These are phyloP conservation scores for Royoungia palumana DNA, from an alignment of 768 basidiomycete species.

Conservation along the genomic window DNA sequence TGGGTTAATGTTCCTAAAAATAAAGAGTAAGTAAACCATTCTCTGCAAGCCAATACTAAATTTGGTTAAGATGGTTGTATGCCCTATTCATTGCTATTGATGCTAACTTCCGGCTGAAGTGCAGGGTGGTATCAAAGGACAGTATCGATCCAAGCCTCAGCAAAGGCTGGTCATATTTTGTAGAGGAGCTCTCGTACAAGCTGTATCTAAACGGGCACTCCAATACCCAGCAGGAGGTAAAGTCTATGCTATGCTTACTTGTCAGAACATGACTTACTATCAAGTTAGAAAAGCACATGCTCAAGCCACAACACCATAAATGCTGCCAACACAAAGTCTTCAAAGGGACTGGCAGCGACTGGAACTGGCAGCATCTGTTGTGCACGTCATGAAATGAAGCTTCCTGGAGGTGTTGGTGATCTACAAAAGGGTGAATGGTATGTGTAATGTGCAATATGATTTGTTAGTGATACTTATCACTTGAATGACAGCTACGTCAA, in stretches of 20 bases:
- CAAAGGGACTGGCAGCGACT: not conserved
- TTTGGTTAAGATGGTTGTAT: slow-evolving; percentile 15
- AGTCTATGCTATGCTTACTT: too few relatives aligned
- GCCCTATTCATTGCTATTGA: slow-evolving; percentile 25
- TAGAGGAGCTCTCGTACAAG: slow-evolving; percentile 21
- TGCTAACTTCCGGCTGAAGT: slow-evolving; percentile 30
- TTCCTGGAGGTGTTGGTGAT: not conserved
- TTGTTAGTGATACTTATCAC: too few relatives aligned
- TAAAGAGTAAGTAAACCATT: too few relatives aligned
- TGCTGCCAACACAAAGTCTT: not conserved
- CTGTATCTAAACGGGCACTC: slow-evolving; percentile 5
- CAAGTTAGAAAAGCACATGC: not conserved
- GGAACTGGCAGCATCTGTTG: not conserved
- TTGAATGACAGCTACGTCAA: not conserved
- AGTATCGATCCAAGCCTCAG: slow-evolving; percentile 20
- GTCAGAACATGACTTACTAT: too few relatives aligned
- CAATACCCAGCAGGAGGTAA: slow-evolving; percentile 18
- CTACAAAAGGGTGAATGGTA: slow-evolving; percentile 1
- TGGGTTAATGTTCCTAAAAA: too few relatives aligned
- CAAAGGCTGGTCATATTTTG: slow-evolving; percentile 23
- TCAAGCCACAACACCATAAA: not conserved
- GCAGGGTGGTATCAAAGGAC: slow-evolving; percentile 13
- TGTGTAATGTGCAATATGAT: too few relatives aligned
- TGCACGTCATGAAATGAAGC: not conserved
- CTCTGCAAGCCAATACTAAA: not conserved